A percentile compares a stretch with the other conserved stretches of the same genome.
phyloP scores from a whole-genome alignment of 2,329 filamentous ascomycete genomes.

The Neurospora crassa region DNA sequence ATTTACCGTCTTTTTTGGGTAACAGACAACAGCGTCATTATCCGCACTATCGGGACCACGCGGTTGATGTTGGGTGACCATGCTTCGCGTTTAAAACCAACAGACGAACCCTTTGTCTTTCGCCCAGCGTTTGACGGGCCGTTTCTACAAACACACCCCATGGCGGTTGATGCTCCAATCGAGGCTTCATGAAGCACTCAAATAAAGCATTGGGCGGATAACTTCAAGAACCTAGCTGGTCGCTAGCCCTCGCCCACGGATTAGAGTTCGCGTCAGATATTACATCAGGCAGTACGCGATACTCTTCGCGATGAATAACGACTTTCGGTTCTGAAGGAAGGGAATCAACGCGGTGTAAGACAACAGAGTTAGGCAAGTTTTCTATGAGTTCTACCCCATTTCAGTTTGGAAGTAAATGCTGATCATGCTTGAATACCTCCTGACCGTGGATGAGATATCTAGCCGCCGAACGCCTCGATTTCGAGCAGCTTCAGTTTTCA shows the following conservation, averaged over 20 bases:
- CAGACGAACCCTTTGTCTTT: neutral
- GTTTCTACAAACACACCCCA: neutral
- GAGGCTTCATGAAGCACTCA: neutral
- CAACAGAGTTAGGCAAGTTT: too few species aligned
- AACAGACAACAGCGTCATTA: neutral
- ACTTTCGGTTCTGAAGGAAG: too few species aligned
- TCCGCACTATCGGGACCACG: neutral
- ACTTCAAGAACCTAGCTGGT: neutral
- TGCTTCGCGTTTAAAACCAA: neutral
- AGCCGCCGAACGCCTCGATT: too few species aligned
- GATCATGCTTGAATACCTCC: too few species aligned
- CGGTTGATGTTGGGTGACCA: neutral
- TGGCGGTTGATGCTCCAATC: neutral
- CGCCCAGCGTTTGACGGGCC: neutral
- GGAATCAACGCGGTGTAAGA: too few species aligned
- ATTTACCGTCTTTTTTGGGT: neutral
- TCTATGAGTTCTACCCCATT: too few species aligned
- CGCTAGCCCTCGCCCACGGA: neutral
- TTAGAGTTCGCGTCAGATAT: neutral
- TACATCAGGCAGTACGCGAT: neutral
- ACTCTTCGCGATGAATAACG: too few species aligned
- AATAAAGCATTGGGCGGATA: neutral
- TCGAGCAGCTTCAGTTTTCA: too few species aligned
- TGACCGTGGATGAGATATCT: too few species aligned
- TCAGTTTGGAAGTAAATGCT: too few species aligned